These are phyloP conservation scores for Drechslerella dactyloides DNA, from an alignment of 2,329 filamentous ascomycete genomes.

Conservation along the genomic window DNA sequence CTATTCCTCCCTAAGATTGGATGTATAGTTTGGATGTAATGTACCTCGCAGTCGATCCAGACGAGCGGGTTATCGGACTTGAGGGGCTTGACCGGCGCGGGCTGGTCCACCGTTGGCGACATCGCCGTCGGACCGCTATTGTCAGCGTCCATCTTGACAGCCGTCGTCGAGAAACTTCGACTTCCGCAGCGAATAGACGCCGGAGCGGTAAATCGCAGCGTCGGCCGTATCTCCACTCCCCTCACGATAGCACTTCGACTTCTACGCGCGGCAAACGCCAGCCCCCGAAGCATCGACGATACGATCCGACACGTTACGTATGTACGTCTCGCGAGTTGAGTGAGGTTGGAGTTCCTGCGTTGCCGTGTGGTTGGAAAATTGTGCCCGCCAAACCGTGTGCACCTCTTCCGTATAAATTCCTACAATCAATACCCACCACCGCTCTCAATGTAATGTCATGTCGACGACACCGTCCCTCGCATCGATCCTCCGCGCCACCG, in stretches of 20 bases:
- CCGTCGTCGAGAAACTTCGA: no score
- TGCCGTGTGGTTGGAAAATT: conserved; percentile 2
- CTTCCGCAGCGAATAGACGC: no score
- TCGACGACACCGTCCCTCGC: conserved; percentile 25
- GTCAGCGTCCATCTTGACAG: no score
- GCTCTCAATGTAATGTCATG: conserved; percentile 43
- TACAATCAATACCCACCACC: not conserved
- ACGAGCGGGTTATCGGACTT: conserved; percentile 66
- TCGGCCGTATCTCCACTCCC: not conserved
- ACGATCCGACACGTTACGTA: no score
- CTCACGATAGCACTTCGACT: not conserved
- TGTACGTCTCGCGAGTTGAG: no score
- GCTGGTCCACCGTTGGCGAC: not conserved
- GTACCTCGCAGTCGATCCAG: conserved; percentile 81
- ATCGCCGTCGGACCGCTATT: not conserved
- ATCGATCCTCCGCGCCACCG: conserved; percentile 54
- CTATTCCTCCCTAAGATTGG: no score
- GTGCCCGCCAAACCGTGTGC: conserved; percentile 5
- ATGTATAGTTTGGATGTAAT: conserved; percentile 12
- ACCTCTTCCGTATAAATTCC: conserved; percentile 6
- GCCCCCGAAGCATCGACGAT: not conserved
- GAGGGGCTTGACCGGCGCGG: not conserved
- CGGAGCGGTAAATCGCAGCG: not conserved
- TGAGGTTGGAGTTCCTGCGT: not conserved
- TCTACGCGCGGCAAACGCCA: not conserved